Percentiles rank a stretch among this genome's conserved stretches.
These are phyloP conservation scores for Ogataea populi-albae DNA, from an alignment of 805 yeast genomes.

Conservation along the genomic window DNA sequence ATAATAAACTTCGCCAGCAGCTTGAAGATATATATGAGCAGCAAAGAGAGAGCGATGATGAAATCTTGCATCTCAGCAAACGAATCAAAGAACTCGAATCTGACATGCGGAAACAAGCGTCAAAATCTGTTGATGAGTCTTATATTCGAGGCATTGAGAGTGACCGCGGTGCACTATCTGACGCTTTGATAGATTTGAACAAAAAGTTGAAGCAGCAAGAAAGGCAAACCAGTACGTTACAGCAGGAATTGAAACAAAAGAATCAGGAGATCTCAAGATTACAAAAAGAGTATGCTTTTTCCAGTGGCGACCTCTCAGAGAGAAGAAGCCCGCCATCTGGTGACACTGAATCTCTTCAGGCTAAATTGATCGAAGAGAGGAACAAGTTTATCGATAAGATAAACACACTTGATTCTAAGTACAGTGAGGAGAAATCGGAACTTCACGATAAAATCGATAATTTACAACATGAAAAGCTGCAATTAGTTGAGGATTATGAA, in stretches of 20 bases:
- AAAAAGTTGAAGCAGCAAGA: slow-evolving; percentile 14
- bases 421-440: slow-evolving; percentile 31
- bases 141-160: slow-evolving; percentile 31
- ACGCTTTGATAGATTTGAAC: slow-evolving; percentile 15
- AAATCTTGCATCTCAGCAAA: slow-evolving; percentile 6
- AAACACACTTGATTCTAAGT: slow-evolving; percentile 11
- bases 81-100: slow-evolving; percentile 7
- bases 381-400: slow-evolving; percentile 17
- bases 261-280: slow-evolving; percentile 2
- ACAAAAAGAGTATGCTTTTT: background rate
- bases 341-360: slow-evolving; percentile 10
- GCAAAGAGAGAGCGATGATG: slow-evolving; percentile 6
- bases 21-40: slow-evolving; percentile 5
- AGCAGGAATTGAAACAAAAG: slow-evolving; percentile 15
- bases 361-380: slow-evolving; percentile 14
- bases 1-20: slow-evolving; percentile 1
- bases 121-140: slow-evolving; percentile 19
- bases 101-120: slow-evolving; percentile 1
- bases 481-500: slow-evolving; percentile 37
- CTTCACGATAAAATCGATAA: slow-evolving; percentile 34
- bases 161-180: slow-evolving; percentile 21
- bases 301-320: background rate
- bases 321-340: background rate
- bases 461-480: slow-evolving; percentile 36
- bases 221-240: slow-evolving; percentile 15